A percentile compares a stretch with the other conserved stretches of the same genome.
Evolutionary conservation across 73 alveolate genomes (phyloP).

Genomic region (Paramecium primaurelia): DNA sequence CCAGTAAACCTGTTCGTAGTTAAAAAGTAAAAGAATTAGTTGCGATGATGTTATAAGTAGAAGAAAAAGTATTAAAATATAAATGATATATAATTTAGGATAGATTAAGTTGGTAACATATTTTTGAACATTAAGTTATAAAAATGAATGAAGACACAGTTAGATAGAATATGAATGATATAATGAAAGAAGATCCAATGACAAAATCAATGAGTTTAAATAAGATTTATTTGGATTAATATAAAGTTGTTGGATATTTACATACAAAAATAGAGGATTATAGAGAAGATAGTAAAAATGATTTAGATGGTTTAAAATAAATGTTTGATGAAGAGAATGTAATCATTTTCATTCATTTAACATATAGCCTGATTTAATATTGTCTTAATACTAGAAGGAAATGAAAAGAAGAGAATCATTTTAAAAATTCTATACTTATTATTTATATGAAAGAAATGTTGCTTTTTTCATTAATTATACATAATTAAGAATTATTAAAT

Average conservation of each 20-base stretch:
- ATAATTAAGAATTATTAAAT: conserved; percentile 41
- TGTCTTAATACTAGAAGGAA: conserved; percentile 42
- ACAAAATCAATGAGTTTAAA: conserved; percentile 32
- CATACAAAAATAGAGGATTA: neutral
- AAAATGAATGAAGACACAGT: conserved; percentile 43
- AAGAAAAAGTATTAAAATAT: conserved; percentile 22
- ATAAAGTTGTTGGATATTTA: conserved; percentile 50
- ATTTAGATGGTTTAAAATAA: conserved; percentile 3
- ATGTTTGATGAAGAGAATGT: conserved; percentile 36
- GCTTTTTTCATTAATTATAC: conserved; percentile 55
- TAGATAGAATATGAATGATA: conserved; percentile 20
- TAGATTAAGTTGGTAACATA: conserved; percentile 57
- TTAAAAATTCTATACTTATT: conserved; percentile 33
- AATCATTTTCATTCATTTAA: neutral
- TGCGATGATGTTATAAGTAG: conserved; percentile 38
- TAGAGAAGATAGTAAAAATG: conserved; percentile 1
- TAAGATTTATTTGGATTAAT: conserved; percentile 49
- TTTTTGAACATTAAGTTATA: conserved; percentile 51
- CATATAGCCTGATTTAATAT: conserved; percentile 30
- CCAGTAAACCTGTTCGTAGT: conserved; percentile 45
- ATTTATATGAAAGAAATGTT: conserved; percentile 51
- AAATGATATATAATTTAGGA: neutral
- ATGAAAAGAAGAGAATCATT: conserved; percentile 48
- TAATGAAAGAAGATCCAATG: conserved; percentile 40
- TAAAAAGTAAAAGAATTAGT: conserved; percentile 56